Conservation (phyloP, 164 flowering plant genomes). For the Magnolia officinalis region DNA sequence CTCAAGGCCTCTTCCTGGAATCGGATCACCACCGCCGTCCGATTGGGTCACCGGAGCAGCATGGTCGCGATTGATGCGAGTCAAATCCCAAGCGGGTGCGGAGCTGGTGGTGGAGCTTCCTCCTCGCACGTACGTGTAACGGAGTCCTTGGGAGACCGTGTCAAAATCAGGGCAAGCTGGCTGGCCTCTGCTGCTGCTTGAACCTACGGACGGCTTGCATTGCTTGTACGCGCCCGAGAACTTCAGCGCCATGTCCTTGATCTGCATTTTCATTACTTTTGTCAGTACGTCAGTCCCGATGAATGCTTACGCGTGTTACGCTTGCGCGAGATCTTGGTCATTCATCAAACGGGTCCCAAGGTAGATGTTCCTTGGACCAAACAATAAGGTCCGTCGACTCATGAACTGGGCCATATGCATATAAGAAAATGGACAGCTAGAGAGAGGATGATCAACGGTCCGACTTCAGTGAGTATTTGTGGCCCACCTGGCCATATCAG, state of each 20-base stretch:
- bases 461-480: too few relatives aligned
- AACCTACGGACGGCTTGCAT: slow-evolving; percentile 64
- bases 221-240: slow-evolving; percentile 68
- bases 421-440: too few relatives aligned
- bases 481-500: too few relatives aligned
- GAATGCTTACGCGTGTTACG: too few relatives aligned
- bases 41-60: slow-evolving; percentile 27
- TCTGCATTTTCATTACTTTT: slow-evolving; percentile 38
- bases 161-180: slow-evolving; percentile 68
- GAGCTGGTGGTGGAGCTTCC: slow-evolving; percentile 86
- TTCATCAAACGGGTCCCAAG: too few relatives aligned
- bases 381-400: too few relatives aligned
- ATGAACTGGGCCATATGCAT: too few relatives aligned
- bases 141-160: slow-evolving; percentile 71
- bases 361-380: too few relatives aligned
- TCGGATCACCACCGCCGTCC: slow-evolving; percentile 48
- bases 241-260: slow-evolving; percentile 94
- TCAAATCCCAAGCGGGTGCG: slow-evolving; percentile 89
- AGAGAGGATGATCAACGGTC: too few relatives aligned
- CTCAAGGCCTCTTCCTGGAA: slow-evolving; percentile 35
- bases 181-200: slow-evolving; percentile 23
- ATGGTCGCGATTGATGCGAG: slow-evolving; percentile 26
- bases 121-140: slow-evolving; percentile 51
- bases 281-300: too few relatives aligned
- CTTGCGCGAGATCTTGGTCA: too few relatives aligned